Conservation (phyloP, 1,284 basidiomycete genomes). For the Boletus sp. region DNA sequence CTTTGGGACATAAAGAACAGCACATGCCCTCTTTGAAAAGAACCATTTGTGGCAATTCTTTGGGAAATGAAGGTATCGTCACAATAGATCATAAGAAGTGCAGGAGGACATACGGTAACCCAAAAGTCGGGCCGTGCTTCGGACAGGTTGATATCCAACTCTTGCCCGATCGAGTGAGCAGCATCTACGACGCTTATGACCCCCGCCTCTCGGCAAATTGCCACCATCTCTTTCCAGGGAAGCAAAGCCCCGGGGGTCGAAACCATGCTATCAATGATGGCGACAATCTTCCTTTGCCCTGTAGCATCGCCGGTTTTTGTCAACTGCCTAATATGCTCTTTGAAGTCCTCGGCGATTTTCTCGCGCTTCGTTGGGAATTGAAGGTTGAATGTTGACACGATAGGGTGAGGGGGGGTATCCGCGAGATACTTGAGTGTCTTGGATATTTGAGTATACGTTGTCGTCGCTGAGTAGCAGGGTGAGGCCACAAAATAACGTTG, state of each 20-base stretch:
- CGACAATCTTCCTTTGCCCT: conserved; percentile 52
- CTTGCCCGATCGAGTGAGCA: conserved; percentile 80
- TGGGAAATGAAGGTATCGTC: not conserved
- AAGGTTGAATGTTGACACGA: conserved; percentile 47
- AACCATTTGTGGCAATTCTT: conserved; percentile 88
- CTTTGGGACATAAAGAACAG: conserved; percentile 74
- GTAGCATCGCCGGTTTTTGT: conserved; percentile 15
- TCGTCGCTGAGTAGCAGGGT: conserved; percentile 44
- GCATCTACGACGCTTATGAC: conserved; percentile 75
- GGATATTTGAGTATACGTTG: conserved; percentile 63
- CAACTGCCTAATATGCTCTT: conserved; percentile 37
- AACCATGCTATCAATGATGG: conserved; percentile 72
- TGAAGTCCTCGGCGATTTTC: conserved; percentile 56
- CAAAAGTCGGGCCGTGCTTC: conserved; percentile 72
- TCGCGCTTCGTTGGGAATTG: conserved; percentile 63
- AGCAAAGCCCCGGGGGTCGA: conserved; percentile 68
- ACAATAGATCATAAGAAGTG: not conserved
- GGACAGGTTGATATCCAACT: conserved; percentile 56
- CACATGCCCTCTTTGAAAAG: conserved; percentile 65
- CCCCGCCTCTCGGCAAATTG: conserved; percentile 64
- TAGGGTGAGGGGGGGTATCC: conserved; percentile 55
- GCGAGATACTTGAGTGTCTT: conserved; percentile 56
- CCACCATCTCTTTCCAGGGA: conserved; percentile 79
- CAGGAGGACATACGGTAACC: conserved; percentile 53
- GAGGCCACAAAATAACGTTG: not conserved